Evolutionary conservation across 257 asterid genomes (phyloP).

Genomic region (Salvia splendens): DNA sequence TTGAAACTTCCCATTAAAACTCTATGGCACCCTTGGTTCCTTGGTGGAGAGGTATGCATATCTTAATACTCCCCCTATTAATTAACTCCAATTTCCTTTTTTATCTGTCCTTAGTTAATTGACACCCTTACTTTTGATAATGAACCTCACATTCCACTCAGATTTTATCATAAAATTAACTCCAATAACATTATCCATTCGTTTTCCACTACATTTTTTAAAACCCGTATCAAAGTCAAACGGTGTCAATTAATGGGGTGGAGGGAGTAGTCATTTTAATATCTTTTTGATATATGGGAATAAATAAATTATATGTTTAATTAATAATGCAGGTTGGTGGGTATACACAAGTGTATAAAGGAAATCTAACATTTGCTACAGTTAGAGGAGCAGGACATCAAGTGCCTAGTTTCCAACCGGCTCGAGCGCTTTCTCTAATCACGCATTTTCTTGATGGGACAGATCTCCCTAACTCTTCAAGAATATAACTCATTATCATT

Average conservation of each 20-base stretch:
- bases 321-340: conserved; percentile 61
- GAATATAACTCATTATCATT: not conserved
- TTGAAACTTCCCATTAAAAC: conserved; percentile 50
- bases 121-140: too few relatives aligned
- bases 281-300: too few relatives aligned
- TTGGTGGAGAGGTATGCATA: conserved; percentile 54
- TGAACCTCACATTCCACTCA: too few relatives aligned
- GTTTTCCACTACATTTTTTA: too few relatives aligned
- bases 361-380: conserved; percentile 63
- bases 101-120: too few relatives aligned
- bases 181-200: too few relatives aligned
- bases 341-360: conserved; percentile 53
- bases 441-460: conserved; percentile 57
- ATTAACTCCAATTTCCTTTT: too few relatives aligned
- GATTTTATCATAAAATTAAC: too few relatives aligned
- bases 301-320: not conserved
- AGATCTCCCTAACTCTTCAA: conserved; percentile 47
- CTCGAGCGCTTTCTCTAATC: conserved; percentile 61
- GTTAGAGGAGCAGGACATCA: conserved; percentile 88
- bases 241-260: too few relatives aligned
- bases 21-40: conserved; percentile 72
- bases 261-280: too few relatives aligned
- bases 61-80: too few relatives aligned
- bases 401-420: conserved; percentile 78
- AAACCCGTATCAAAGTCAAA: too few relatives aligned